Evolutionary conservation across 768 basidiomycete genomes (phyloP), one percentile per base, ranked within the genome.

Genomic region (Suillus clintonianus): DNA sequence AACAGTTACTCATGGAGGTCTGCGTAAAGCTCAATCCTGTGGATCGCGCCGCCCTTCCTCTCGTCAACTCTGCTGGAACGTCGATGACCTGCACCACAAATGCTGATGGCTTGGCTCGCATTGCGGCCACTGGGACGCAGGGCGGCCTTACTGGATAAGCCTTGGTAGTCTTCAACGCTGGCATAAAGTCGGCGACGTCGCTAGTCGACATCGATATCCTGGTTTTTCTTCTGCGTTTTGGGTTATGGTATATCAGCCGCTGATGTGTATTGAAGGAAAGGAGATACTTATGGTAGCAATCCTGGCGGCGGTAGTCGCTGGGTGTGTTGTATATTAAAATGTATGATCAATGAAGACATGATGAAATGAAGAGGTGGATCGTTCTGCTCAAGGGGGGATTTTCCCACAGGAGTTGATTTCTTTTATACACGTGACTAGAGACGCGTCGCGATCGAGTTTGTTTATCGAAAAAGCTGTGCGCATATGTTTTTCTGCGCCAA

Each of bases 1-100:
- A 61, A 34, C 14, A 82, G 92, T 73, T 76, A 95, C 93, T 97
- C 95, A 72, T 97, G 97, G 66, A 97, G 88, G 77, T 99, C 97
- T 37, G 95, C 96, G 72, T 98, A 99, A 36, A 96, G 83, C 64
- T n/a, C 63, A 30, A 74, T 71, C 69, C 17, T 80, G 79, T 61
- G 72, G 68, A 1, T 67, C 59, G 4, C 59, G 78, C 78, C 36
- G 85, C 84, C 5, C 80, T 86, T 55, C 85, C 86, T 30, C 78
- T 87, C 30, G 85, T 86, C 61, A 85, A 85, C 74, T 77, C 73
- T 36, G 61, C 79, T 14, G 86, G 85, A 47, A 86, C 85, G 19
- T 82, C 81, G 7, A 76, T 86, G 64, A 76, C 82, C 14, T 87
- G 86, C 73, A 80, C 79, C 17, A 85, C 83, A 1, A 36, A 69